Evolutionary conservation across 768 basidiomycete genomes (phyloP).

Genomic region (Mycena floridula): DNA sequence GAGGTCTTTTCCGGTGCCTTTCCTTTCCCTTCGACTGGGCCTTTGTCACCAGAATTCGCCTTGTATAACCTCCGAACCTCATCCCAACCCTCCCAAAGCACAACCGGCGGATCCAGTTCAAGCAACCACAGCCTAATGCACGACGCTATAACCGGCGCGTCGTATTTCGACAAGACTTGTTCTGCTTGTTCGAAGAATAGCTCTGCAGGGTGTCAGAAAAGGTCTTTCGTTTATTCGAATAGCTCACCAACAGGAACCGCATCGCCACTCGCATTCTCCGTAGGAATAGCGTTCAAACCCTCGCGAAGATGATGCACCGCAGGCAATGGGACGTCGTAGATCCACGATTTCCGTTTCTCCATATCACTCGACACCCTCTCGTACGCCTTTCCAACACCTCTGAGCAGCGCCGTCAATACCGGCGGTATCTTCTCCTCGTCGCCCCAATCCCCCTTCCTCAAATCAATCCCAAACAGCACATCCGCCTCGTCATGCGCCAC

Average conservation of each 20-base stretch:
- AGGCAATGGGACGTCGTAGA: conserved; percentile 87
- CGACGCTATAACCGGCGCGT: conserved; percentile 82
- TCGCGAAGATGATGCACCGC: conserved; percentile 84
- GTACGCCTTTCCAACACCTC: conserved; percentile 60
- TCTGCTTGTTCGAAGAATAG: no score
- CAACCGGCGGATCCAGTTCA: conserved; percentile 86
- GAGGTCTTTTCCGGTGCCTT: conserved; percentile 47
- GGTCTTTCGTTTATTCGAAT: conserved; percentile 48
- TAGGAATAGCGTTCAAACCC: conserved; percentile 67
- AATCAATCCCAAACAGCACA: conserved; percentile 86
- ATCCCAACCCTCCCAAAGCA: conserved; percentile 87
- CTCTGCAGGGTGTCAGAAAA: no score
- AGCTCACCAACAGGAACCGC: conserved; percentile 48
- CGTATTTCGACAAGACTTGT: conserved; percentile 58
- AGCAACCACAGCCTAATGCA: conserved; percentile 84
- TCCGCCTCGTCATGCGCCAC: conserved; percentile 79
- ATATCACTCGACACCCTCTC: conserved; percentile 48
- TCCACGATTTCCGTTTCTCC: conserved; percentile 90
- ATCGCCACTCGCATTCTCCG: no score
- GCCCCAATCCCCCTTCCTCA: conserved; percentile 60
- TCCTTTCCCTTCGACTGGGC: conserved; percentile 38
- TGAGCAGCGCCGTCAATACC: conserved; percentile 63
- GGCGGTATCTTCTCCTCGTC: conserved; percentile 66
- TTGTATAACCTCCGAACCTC: conserved; percentile 88
- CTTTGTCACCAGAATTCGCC: no score